Evolutionary conservation across 2,329 filamentous ascomycete species (phyloP).

Genomic region (Periconia macrospinosa): DNA sequence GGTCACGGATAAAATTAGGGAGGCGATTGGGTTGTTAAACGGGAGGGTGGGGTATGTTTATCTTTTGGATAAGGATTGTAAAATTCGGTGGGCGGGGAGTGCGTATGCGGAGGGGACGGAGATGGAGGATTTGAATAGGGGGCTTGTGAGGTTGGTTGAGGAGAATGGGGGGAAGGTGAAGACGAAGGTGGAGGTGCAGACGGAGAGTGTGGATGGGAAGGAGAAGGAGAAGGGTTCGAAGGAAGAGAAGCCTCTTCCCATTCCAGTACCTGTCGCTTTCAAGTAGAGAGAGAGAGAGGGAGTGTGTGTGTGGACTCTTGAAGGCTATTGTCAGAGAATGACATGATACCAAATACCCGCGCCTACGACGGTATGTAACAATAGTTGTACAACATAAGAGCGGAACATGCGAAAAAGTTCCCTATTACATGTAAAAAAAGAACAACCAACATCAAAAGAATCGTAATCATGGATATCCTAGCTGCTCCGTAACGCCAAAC

Average conservation of each 20-base stretch:
- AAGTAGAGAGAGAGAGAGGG: not conserved
- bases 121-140: constrained; percentile 66
- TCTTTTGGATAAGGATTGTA: constrained; percentile 82
- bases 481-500: constrained; percentile 9
- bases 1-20: constrained; percentile 58
- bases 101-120: constrained; percentile 68
- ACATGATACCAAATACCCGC: constrained; percentile 8
- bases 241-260: constrained; percentile 2
- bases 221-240: not conserved
- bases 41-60: constrained; percentile 93
- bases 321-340: too few relatives aligned
- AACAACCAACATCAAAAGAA: constrained; percentile 4
- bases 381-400: constrained; percentile 36
- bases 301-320: not conserved
- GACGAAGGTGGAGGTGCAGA: constrained; percentile 15
- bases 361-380: constrained; percentile 16
- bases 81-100: constrained; percentile 92
- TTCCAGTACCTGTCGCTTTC: constrained; percentile 6
- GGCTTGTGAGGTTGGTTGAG: constrained; percentile 61
- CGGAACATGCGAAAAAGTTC: constrained; percentile 10
- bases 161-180: constrained; percentile 16
- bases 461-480: constrained; percentile 23
- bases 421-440: constrained; percentile 12
- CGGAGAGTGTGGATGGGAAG: not conserved
- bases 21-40: constrained; percentile 73